Conservation (phyloP, 306 rosid genomes). For the Crataegus laevigata region DNA sequence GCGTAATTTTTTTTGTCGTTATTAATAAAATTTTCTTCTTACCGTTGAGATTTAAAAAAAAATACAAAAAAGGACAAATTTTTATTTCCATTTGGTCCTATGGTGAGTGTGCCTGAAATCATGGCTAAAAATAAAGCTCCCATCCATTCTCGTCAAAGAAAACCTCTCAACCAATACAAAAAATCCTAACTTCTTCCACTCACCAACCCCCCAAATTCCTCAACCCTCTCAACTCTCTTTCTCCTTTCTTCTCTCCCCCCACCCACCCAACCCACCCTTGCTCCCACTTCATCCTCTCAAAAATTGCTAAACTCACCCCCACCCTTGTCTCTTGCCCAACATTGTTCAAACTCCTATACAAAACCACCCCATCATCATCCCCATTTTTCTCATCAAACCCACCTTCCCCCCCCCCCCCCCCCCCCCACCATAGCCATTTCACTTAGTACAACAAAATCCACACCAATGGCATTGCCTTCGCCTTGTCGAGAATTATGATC, state of each 20-base stretch:
- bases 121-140: constrained; percentile 27
- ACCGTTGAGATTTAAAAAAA: background rate
- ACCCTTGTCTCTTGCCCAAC: constrained; percentile 42
- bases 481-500: background rate
- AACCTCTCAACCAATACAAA: constrained; percentile 49
- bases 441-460: constrained; percentile 16
- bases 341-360: constrained; percentile 37
- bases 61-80: background rate
- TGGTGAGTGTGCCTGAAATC: constrained; percentile 51
- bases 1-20: too few relatives aligned
- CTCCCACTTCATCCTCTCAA: constrained; percentile 69
- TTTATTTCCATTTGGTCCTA: constrained; percentile 48
- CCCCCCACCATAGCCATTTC: constrained; percentile 21
- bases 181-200: constrained; percentile 37
- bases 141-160: constrained; percentile 40
- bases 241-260: constrained; percentile 27
- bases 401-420: constrained; percentile 14
- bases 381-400: constrained; percentile 2
- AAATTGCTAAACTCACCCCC: constrained; percentile 52
- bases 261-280: constrained; percentile 32
- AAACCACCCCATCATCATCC: constrained; percentile 30
- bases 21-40: too few relatives aligned
- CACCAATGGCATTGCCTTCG: background rate
- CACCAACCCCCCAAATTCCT: constrained; percentile 37
- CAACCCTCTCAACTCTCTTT: constrained; percentile 37